Conservation (phyloP, 1,284 basidiomycete genomes). For the Athelia sp. region DNA sequence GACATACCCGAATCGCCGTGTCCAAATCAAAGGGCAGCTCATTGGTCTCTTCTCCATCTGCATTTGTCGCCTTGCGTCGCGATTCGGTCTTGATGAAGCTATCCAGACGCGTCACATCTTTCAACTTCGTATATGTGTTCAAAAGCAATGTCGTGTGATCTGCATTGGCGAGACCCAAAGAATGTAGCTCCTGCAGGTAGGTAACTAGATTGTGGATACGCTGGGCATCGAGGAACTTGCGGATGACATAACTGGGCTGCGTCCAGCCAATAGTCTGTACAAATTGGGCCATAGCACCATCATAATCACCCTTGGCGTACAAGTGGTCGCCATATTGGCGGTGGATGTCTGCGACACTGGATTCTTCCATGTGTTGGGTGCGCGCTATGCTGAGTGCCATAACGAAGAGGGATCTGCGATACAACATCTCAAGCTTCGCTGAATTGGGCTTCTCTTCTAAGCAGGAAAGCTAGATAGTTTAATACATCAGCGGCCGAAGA, state of each 20-base stretch:
- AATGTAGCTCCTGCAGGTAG: constrained; percentile 94
- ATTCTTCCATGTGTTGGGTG: constrained; percentile 67
- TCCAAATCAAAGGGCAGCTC: constrained; percentile 95
- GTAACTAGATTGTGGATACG: constrained; percentile 92
- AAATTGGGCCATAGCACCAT: constrained; percentile 91
- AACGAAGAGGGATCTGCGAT: constrained; percentile 68
- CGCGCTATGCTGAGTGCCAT: constrained; percentile 77
- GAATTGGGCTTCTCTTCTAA: constrained; percentile 78
- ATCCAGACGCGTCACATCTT: constrained; percentile 85
- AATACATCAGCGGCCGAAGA: constrained; percentile 1
- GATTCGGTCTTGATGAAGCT: constrained; percentile 89
- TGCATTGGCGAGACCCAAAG: constrained; percentile 85
- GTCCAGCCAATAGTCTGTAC: constrained; percentile 86
- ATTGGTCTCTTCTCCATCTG: constrained; percentile 32
- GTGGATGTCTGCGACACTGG: constrained; percentile 82
- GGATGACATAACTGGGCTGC: constrained; percentile 94
- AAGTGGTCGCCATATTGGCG: constrained; percentile 89
- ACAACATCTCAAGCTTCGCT: constrained; percentile 79
- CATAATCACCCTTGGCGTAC: constrained; percentile 89
- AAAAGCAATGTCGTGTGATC: constrained; percentile 95
- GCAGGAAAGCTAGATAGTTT: constrained; percentile 49
- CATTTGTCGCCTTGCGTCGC: constrained; percentile 18
- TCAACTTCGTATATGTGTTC: constrained; percentile 96
- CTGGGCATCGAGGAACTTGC: constrained; percentile 98
- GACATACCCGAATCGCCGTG: constrained; percentile 93